Conservation (phyloP, 176 grass and related monocot genomes). For the Carex parvula region DNA sequence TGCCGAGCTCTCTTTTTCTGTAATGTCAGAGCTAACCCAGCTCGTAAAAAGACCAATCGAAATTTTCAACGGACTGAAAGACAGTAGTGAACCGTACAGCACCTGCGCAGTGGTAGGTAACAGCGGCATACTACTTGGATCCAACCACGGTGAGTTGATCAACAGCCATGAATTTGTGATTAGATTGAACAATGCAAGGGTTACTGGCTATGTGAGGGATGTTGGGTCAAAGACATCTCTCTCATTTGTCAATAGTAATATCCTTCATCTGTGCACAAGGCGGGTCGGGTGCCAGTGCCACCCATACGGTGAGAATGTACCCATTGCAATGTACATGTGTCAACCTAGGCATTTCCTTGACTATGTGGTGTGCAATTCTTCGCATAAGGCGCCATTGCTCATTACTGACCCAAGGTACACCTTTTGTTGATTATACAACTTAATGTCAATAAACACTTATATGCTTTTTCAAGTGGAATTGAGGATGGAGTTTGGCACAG, state of each 20-base stretch:
- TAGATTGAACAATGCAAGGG: constrained; percentile 77
- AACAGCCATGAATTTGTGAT: constrained; percentile 63
- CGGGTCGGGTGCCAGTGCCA: constrained; percentile 39
- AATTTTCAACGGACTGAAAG: constrained; percentile 1
- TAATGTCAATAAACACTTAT: not conserved
- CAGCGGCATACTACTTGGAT: constrained; percentile 61
- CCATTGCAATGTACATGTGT: constrained; percentile 51
- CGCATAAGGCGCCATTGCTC: constrained; percentile 37
- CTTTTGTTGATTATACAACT: not conserved
- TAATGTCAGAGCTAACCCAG: constrained; percentile 15
- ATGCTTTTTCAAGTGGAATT: not conserved
- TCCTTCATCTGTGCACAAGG: constrained; percentile 52
- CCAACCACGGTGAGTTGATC: constrained; percentile 46
- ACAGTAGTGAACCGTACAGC: constrained; percentile 10
- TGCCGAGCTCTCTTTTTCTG: not conserved
- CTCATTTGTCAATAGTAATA: constrained; percentile 79
- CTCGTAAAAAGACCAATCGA: constrained; percentile 31
- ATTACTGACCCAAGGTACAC: constrained; percentile 47
- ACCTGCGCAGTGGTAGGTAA: constrained; percentile 78
- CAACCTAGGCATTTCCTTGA: constrained; percentile 52
- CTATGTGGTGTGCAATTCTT: constrained; percentile 58
- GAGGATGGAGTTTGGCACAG: not conserved
- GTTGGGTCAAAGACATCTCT: constrained; percentile 56
- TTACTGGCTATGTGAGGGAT: constrained; percentile 34
- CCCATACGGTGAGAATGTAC: constrained; percentile 44